Conservation (phyloP, 2,329 filamentous ascomycete genomes). For the Rhynchosporium graminicola region DNA sequence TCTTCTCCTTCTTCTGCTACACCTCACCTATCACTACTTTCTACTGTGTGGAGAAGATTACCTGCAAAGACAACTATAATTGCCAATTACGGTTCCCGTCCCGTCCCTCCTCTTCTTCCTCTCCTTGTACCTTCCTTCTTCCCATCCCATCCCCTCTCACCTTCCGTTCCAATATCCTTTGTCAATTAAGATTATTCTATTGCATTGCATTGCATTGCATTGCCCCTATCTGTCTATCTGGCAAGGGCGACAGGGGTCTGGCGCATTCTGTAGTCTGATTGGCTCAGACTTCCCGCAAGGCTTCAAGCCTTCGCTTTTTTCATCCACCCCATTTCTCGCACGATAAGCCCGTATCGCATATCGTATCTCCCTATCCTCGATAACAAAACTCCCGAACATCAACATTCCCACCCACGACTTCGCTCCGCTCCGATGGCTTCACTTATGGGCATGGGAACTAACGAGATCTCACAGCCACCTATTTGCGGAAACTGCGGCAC, state of each 20-base stretch:
- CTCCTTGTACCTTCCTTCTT: neutral
- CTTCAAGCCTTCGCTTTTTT: slow-evolving; percentile 14
- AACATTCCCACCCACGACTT: slow-evolving; percentile 35
- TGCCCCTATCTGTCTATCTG: slow-evolving; percentile 16
- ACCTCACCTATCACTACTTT: neutral
- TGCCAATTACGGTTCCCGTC: neutral
- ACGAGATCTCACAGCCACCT: slow-evolving; percentile 68
- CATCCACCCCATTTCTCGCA: slow-evolving; percentile 8
- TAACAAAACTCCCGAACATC: slow-evolving; percentile 14
- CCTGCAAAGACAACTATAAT: neutral
- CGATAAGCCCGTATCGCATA: slow-evolving; percentile 12
- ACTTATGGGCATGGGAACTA: slow-evolving; percentile 14
- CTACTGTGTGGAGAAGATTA: neutral
- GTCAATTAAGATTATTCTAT: slow-evolving; percentile 12
- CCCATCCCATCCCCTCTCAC: neutral
- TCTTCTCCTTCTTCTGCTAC: neutral
- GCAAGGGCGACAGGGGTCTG: neutral
- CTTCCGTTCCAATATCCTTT: slow-evolving; percentile 9
- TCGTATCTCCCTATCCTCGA: slow-evolving; percentile 6
- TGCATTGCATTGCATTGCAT: neutral
- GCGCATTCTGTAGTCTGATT: slow-evolving; percentile 3
- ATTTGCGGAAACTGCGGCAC: slow-evolving; percentile 96
- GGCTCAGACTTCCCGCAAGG: slow-evolving; percentile 1
- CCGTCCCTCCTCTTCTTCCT: neutral
- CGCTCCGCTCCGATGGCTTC: slow-evolving; percentile 56